phyloP scores from a whole-genome alignment of 306 rosid species.

The Quercus agrifolia region DNA sequence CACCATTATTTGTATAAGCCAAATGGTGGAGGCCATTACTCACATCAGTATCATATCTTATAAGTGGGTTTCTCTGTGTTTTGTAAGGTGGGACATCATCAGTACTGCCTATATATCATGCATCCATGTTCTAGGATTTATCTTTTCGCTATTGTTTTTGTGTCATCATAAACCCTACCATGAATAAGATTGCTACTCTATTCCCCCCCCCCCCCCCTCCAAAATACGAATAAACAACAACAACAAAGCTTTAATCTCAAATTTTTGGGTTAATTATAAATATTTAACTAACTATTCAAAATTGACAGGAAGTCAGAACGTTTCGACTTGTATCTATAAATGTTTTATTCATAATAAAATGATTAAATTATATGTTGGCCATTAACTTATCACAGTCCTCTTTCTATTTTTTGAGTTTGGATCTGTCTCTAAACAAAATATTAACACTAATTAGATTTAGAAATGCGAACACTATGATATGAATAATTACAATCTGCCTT shows the following conservation, averaged over 20 bases:
- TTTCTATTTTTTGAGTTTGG: too few relatives aligned
- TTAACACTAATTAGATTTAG: too few relatives aligned
- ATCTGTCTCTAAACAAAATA: too few relatives aligned
- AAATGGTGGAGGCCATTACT: slow-evolving; percentile 30
- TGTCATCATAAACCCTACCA: neutral
- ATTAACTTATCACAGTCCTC: too few relatives aligned
- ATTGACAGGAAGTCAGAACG: too few relatives aligned
- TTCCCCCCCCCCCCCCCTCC: neutral
- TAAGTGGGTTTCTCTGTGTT: slow-evolving; percentile 17
- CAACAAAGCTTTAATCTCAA: too few relatives aligned
- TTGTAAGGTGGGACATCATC: slow-evolving; percentile 10
- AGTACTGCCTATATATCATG: slow-evolving; percentile 22
- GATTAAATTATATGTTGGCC: too few relatives aligned
- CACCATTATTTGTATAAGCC: slow-evolving; percentile 1
- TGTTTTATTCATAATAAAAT: too few relatives aligned
- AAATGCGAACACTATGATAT: neutral
- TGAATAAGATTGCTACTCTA: neutral
- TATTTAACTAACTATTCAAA: too few relatives aligned
- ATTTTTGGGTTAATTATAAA: too few relatives aligned
- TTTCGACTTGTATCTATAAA: too few relatives aligned
- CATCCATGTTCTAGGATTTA: slow-evolving; percentile 25
- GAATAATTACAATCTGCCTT: neutral
- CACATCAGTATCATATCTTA: slow-evolving; percentile 22
- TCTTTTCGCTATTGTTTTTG: neutral
- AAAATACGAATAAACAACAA: too few relatives aligned